Percentiles rank a stretch among this genome's conserved stretches.
These are phyloP conservation scores for Heterobasidion irregulare DNA, from an alignment of 1,284 basidiomycete species.

Conservation along the genomic window DNA sequence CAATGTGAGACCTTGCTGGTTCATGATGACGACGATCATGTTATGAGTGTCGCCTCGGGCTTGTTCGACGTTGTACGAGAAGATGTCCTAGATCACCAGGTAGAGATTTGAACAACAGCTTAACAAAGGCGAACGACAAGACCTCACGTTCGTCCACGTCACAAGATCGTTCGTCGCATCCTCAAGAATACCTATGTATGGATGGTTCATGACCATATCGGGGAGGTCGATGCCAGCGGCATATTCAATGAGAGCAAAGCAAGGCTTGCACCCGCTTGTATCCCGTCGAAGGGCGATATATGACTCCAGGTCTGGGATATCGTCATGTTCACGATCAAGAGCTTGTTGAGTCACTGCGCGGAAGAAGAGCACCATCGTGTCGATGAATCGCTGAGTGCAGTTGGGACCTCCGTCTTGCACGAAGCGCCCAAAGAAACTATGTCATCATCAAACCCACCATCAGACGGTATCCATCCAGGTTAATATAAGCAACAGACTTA, in stretches of 20 bases:
- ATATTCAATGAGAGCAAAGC: slow-evolving; percentile 33
- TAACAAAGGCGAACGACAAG: background rate
- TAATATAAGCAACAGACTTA: background rate
- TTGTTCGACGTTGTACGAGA: slow-evolving; percentile 36
- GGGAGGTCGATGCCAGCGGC: slow-evolving; percentile 29
- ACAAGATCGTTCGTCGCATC: slow-evolving; percentile 31
- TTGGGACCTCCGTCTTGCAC: background rate
- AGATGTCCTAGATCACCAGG: slow-evolving; percentile 31
- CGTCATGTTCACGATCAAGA: slow-evolving; percentile 19
- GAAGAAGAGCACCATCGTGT: slow-evolving; percentile 27
- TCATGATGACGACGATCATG: slow-evolving; percentile 31
- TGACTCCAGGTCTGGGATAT: slow-evolving; percentile 27
- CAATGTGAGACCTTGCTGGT: slow-evolving; percentile 24
- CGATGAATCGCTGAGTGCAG: slow-evolving; percentile 23
- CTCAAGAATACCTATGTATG: slow-evolving; percentile 25
- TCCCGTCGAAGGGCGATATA: slow-evolving; percentile 26
- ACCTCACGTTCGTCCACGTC: slow-evolving; percentile 32
- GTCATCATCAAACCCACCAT: no score
- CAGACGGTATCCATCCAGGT: background rate
- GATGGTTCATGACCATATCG: slow-evolving; percentile 27
- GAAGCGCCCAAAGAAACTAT: slow-evolving; percentile 1
- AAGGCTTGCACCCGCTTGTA: slow-evolving; percentile 27
- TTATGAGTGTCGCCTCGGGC: slow-evolving; percentile 34
- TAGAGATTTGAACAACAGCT: background rate
- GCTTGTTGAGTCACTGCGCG: slow-evolving; percentile 28